phyloP scores from a whole-genome alignment of 1,284 basidiomycete species.

The Trichosporon coremiiforme region DNA sequence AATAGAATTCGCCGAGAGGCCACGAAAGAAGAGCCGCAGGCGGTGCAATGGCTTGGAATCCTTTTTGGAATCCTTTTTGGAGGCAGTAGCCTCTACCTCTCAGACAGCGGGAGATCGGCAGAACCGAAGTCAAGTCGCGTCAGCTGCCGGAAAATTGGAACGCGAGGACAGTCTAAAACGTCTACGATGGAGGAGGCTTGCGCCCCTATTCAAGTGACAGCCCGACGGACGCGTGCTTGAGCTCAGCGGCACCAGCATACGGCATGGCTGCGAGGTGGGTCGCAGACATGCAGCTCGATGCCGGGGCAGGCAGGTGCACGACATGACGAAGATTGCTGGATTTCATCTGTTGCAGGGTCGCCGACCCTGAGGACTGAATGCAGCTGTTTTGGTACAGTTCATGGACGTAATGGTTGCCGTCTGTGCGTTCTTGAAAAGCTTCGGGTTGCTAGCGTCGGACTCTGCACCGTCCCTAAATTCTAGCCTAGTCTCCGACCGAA shows the following conservation, averaged over 20 bases:
- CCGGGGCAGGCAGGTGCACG: too few species aligned
- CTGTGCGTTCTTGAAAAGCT: background rate
- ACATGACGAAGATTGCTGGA: background rate
- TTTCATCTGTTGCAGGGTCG: slow-evolving; percentile 1
- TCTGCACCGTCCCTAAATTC: background rate
- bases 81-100: background rate
- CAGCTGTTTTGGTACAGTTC: background rate
- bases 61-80: too few species aligned
- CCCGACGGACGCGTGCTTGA: background rate
- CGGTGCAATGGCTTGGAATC: background rate
- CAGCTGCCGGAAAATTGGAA: background rate
- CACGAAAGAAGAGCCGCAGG: too few species aligned
- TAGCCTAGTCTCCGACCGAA: background rate
- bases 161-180: background rate
- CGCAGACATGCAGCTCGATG: background rate
- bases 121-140: background rate
- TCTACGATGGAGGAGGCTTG: background rate
- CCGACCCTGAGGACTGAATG: background rate
- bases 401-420: background rate
- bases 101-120: slow-evolving; percentile 1
- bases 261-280: background rate
- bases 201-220: background rate
- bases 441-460: background rate
- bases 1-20: too few species aligned
- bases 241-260: background rate